Percentiles rank a stretch among this genome's conserved stretches.
Conservation (phyloP, 2,329 filamentous ascomycete genomes). For the Penicillium capsulatum region DNA sequence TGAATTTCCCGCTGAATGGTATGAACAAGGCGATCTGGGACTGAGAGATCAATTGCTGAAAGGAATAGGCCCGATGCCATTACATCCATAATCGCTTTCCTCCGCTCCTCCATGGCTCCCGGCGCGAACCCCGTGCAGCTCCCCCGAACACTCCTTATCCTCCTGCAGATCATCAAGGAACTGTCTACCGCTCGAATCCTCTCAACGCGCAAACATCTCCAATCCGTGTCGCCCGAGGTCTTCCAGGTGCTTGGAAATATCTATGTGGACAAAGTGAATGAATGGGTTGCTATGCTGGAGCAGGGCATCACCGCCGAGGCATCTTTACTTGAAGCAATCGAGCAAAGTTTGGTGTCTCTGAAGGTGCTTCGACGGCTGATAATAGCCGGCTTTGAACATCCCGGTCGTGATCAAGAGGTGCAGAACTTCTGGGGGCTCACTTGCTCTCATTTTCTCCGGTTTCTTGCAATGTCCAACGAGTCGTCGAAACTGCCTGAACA, state of each 20-base stretch:
- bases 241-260: slow-evolving; percentile 74
- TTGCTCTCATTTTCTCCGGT: slow-evolving; percentile 70
- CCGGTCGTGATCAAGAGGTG: slow-evolving; percentile 72
- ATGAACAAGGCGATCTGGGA: slow-evolving; percentile 1
- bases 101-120: slow-evolving; percentile 54
- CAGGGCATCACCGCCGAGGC: slow-evolving; percentile 57
- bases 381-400: slow-evolving; percentile 76
- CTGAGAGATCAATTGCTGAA: slow-evolving; percentile 6
- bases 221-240: slow-evolving; percentile 75
- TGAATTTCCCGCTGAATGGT: slow-evolving; percentile 87
- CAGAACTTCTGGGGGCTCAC: slow-evolving; percentile 76
- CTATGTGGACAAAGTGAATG: slow-evolving; percentile 67
- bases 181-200: slow-evolving; percentile 73
- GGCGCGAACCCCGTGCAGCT: slow-evolving; percentile 62
- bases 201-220: slow-evolving; percentile 69
- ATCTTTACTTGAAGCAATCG: slow-evolving; percentile 60
- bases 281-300: slow-evolving; percentile 62
- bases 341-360: slow-evolving; percentile 72
- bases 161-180: slow-evolving; percentile 87
- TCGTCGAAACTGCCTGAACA: slow-evolving; percentile 52
- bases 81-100: slow-evolving; percentile 55
- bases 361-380: slow-evolving; percentile 77
- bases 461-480: slow-evolving; percentile 61
- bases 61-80: slow-evolving; percentile 46
- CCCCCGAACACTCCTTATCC: slow-evolving; percentile 66